Evolutionary conservation across 164 flowering plant genomes (phyloP).

Genomic region (Houttuynia cordata): DNA sequence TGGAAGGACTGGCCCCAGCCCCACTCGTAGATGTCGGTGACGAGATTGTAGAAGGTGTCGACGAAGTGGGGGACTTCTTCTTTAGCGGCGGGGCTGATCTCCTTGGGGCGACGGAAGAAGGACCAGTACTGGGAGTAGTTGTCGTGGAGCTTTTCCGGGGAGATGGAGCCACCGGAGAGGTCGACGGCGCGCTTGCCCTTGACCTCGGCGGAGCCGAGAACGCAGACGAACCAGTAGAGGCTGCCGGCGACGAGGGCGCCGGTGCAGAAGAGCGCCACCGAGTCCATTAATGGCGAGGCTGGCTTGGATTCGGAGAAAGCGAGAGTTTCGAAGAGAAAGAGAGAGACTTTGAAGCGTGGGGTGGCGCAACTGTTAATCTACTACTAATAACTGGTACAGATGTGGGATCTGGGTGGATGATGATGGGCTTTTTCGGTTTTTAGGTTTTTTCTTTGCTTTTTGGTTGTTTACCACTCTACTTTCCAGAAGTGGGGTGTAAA

Average conservation of each 20-base stretch:
- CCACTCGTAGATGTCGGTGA: slow-evolving; percentile 97
- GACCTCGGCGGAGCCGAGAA: slow-evolving; percentile 76
- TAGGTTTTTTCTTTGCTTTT: no score
- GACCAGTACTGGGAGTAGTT: slow-evolving; percentile 84
- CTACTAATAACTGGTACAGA: no score
- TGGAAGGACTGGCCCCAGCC: slow-evolving; percentile 97
- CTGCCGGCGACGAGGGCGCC: slow-evolving; percentile 50
- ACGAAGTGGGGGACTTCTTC: slow-evolving; percentile 85
- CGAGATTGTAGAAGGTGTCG: slow-evolving; percentile 88
- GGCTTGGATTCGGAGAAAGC: no score
- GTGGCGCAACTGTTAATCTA: no score
- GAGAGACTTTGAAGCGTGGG: no score
- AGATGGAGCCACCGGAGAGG: slow-evolving; percentile 83
- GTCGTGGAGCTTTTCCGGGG: slow-evolving; percentile 62
- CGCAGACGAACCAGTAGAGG: slow-evolving; percentile 86
- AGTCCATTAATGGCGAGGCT: slow-evolving; percentile 32
- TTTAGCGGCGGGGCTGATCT: slow-evolving; percentile 42
- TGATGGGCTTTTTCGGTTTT: no score
- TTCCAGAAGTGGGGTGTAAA: no score
- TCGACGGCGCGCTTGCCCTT: slow-evolving; percentile 74
- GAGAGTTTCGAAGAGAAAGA: background rate
- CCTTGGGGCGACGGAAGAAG: slow-evolving; percentile 79
- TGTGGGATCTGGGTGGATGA: no score
- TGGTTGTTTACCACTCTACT: no score
- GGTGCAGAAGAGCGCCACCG: slow-evolving; percentile 47